phyloP scores from a whole-genome alignment of 129 eudicot species.

The Pseudognaphalium luteoalbum region DNA sequence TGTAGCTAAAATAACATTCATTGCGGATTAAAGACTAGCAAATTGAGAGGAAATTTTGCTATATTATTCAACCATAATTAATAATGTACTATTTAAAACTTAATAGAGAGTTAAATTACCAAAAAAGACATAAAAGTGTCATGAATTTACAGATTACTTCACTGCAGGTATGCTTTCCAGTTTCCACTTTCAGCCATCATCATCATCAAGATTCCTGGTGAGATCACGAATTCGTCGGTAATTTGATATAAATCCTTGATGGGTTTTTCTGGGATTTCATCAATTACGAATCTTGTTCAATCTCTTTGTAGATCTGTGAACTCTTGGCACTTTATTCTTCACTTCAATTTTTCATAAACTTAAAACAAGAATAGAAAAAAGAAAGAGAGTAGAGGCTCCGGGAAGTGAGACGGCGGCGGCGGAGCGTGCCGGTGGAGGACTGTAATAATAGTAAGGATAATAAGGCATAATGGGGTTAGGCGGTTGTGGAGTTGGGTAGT shows the following conservation, averaged over 20 bases:
- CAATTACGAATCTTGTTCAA: conserved; percentile 19
- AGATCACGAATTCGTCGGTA: conserved; percentile 6
- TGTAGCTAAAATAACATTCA: neutral
- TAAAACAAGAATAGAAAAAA: conserved; percentile 21
- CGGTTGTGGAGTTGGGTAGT: conserved; percentile 64
- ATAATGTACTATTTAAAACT: conserved; percentile 14
- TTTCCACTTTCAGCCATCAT: conserved; percentile 29
- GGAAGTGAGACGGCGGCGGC: conserved; percentile 31
- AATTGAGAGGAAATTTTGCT: conserved; percentile 16
- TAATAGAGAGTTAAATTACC: conserved; percentile 23
- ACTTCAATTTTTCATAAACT: conserved; percentile 9
- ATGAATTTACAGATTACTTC: conserved; percentile 55
- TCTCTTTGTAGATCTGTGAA: conserved; percentile 33
- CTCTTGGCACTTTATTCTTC: conserved; percentile 32
- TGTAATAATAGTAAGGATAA: conserved; percentile 80
- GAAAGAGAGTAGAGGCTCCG: conserved; percentile 16
- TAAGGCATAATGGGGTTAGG: conserved; percentile 95
- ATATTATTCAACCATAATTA: conserved; percentile 21
- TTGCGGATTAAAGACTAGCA: conserved; percentile 7
- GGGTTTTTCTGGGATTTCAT: conserved; percentile 32
- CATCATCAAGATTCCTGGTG: conserved; percentile 17
- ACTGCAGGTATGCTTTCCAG: conserved; percentile 6
- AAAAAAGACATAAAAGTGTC: conserved; percentile 31
- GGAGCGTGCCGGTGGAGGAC: conserved; percentile 52
- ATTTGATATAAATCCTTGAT: conserved; percentile 7